phyloP scores from a whole-genome alignment of 1,284 basidiomycete genomes.

The Mrakiaceae sp. region DNA sequence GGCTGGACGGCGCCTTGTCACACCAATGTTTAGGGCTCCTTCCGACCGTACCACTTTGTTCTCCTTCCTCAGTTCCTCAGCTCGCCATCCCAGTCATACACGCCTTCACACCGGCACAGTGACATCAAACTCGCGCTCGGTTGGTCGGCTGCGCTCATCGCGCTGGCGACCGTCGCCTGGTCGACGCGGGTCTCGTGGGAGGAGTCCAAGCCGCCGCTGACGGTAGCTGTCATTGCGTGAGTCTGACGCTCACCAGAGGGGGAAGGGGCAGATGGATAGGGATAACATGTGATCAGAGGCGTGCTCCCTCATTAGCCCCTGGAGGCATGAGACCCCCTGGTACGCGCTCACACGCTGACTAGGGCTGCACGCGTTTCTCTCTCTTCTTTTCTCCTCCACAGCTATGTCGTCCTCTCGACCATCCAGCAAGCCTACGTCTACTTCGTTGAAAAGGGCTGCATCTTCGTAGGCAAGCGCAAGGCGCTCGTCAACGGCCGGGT shows the following conservation, averaged over 20 bases:
- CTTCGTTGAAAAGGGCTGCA: slow-evolving; percentile 63
- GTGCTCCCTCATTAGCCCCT: no score
- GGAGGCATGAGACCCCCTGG: no score
- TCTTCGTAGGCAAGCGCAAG: slow-evolving; percentile 36
- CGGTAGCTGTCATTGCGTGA: slow-evolving; percentile 23
- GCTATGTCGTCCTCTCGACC: slow-evolving; percentile 58
- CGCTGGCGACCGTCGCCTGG: slow-evolving; percentile 23
- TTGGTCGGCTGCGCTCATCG: slow-evolving; percentile 26
- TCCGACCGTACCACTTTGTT: not conserved
- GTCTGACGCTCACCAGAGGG: not conserved
- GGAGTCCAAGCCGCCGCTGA: slow-evolving; percentile 22
- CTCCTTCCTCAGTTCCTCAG: slow-evolving; percentile 21
- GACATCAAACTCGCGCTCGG: slow-evolving; percentile 29
- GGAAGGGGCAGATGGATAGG: no score
- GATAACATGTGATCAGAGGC: no score
- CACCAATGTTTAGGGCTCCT: not conserved
- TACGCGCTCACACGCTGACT: no score
- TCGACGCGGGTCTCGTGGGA: slow-evolving; percentile 26
- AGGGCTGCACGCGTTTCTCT: no score
- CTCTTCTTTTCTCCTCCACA: slow-evolving; percentile 26
- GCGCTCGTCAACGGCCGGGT: slow-evolving; percentile 32
- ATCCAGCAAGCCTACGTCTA: slow-evolving; percentile 64
- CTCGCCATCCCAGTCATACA: slow-evolving; percentile 22
- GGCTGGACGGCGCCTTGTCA: not conserved
- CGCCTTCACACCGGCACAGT: slow-evolving; percentile 24